Conservation (phyloP, 352 stramenopile genomes). For the Phytophthora pisi region DNA sequence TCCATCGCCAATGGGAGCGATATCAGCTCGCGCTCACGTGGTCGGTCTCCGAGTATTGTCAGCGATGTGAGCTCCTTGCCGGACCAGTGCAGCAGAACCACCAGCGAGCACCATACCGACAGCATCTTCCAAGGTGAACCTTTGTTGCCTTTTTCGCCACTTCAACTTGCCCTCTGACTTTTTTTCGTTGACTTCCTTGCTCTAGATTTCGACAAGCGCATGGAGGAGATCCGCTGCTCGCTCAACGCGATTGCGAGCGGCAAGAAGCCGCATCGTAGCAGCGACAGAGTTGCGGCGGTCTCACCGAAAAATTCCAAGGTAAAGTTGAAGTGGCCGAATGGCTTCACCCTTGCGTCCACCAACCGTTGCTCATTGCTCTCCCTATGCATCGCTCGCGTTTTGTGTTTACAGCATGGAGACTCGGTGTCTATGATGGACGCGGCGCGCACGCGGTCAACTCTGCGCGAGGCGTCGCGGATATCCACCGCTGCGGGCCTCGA, state of each 20-base stretch:
- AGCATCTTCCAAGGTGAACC: constrained; percentile 39
- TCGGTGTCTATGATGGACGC: constrained; percentile 23
- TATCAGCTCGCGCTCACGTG: constrained; percentile 7
- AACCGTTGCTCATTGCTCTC: constrained; percentile 9
- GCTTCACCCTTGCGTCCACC: constrained; percentile 9
- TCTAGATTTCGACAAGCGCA: constrained; percentile 72
- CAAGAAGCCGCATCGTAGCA: constrained; percentile 7
- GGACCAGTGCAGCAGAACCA: constrained; percentile 4
- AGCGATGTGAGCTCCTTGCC: constrained; percentile 12
- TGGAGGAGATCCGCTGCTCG: constrained; percentile 75
- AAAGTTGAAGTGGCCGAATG: constrained; percentile 15
- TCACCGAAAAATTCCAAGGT: constrained; percentile 29
- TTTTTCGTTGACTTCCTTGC: constrained; percentile 6
- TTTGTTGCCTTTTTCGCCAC: constrained; percentile 3
- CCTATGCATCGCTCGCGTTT: neutral
- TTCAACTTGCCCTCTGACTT: constrained; percentile 18
- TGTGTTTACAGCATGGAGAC: constrained; percentile 20
- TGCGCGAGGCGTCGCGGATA: constrained; percentile 25
- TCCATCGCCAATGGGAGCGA: constrained; percentile 12
- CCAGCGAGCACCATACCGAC: constrained; percentile 7
- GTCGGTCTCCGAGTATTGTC: neutral
- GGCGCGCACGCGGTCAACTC: constrained; percentile 18
- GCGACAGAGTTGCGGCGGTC: neutral
- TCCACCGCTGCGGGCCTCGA: constrained; percentile 10
- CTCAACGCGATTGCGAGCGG: constrained; percentile 58